A percentile compares a stretch with the other conserved stretches of the same genome.
Evolutionary conservation across 306 rosid species (phyloP).

Genomic region (Corylus americana): DNA sequence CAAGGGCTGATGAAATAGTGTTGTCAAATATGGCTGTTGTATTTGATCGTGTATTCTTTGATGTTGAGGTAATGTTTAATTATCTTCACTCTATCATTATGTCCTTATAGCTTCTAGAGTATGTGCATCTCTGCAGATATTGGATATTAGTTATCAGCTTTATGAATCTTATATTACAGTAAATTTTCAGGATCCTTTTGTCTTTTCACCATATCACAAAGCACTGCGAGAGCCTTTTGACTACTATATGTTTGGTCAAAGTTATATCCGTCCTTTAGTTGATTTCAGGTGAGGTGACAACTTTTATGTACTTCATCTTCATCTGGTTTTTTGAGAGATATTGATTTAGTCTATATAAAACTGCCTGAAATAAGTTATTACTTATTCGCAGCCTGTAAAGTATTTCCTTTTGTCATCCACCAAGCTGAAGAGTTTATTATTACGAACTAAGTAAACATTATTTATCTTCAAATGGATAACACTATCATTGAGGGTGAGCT

Average conservation of each 20-base stretch:
- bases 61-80: slow-evolving; percentile 69
- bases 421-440: background rate
- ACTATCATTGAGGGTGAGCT: too few relatives aligned
- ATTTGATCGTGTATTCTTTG: slow-evolving; percentile 76
- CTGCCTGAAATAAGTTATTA: background rate
- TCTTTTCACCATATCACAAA: slow-evolving; percentile 79
- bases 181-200: slow-evolving; percentile 86
- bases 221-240: slow-evolving; percentile 96
- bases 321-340: slow-evolving; percentile 30
- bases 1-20: slow-evolving; percentile 75
- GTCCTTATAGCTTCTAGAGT: slow-evolving; percentile 22
- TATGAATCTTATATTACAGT: slow-evolving; percentile 24
- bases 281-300: slow-evolving; percentile 74
- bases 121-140: slow-evolving; percentile 22
- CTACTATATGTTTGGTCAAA: slow-evolving; percentile 90
- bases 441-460: background rate
- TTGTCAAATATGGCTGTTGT: slow-evolving; percentile 76
- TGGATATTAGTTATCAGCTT: slow-evolving; percentile 14
- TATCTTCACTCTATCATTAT: background rate
- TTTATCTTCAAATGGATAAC: too few relatives aligned
- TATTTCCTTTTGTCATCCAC: background rate
- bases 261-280: slow-evolving; percentile 86
- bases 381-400: too few relatives aligned
- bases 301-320: slow-evolving; percentile 28
- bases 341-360: slow-evolving; percentile 1